These are phyloP conservation scores for Apostasia ramifera DNA, from an alignment of 106 monocot species.

Conservation along the genomic window DNA sequence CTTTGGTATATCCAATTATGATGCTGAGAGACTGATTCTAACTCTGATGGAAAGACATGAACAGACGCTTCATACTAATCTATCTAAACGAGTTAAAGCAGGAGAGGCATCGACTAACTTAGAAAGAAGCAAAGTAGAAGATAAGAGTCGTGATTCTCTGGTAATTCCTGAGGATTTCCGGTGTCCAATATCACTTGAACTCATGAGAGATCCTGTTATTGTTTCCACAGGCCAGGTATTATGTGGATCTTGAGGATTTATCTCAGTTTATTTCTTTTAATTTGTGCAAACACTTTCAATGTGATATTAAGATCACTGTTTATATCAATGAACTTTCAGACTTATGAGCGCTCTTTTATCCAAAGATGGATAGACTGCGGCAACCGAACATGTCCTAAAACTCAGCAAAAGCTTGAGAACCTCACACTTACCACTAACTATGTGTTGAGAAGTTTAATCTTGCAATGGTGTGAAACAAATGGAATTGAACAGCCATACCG, in stretches of 20 bases:
- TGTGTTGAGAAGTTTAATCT: conserved; percentile 57
- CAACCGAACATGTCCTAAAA: conserved; percentile 63
- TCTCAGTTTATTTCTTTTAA: too few species aligned
- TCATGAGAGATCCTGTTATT: conserved; percentile 75
- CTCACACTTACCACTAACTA: conserved; percentile 63
- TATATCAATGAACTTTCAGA: conserved; percentile 20
- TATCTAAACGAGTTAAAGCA: conserved; percentile 1
- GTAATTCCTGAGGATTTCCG: conserved; percentile 60
- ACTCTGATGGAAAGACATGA: conserved; percentile 23
- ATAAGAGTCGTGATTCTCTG: conserved; percentile 33
- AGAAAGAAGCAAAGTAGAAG: conserved; percentile 16
- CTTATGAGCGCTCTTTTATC: conserved; percentile 58
- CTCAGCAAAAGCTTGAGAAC: conserved; percentile 67
- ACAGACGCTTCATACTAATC: conserved; percentile 2
- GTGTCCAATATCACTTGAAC: conserved; percentile 67
- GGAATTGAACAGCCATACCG: conserved; percentile 35
- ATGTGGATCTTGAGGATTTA: neutral
- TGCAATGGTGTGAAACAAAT: conserved; percentile 65
- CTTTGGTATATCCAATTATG: conserved; percentile 25
- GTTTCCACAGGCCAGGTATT: conserved; percentile 69
- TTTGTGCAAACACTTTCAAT: too few species aligned
- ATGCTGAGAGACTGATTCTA: conserved; percentile 19
- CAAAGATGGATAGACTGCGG: conserved; percentile 72
- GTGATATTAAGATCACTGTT: too few species aligned
- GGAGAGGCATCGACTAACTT: conserved; percentile 9